Evolutionary conservation across 345 rosid genomes (phyloP).

Genomic region (Aquilaria malaccensis): DNA sequence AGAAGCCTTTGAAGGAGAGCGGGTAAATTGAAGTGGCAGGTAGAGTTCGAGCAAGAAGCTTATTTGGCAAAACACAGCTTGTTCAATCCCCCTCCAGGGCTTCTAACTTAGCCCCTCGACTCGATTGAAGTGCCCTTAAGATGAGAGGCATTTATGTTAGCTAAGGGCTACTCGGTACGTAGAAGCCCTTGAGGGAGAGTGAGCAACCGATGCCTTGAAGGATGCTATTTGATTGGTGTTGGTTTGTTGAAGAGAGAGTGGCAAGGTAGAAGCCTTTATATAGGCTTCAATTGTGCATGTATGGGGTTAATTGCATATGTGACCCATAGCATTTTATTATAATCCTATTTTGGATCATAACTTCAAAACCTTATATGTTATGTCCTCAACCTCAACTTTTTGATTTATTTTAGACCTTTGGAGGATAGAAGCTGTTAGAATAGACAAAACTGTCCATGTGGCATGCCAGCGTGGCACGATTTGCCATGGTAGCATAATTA

Average conservation of each 20-base stretch:
- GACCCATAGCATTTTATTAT: too few species aligned
- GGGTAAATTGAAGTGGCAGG: neutral
- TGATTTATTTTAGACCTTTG: too few species aligned
- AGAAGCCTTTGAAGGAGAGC: slow-evolving; percentile 32
- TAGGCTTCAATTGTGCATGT: slow-evolving; percentile 7
- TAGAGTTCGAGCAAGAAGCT: neutral
- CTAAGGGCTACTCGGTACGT: neutral
- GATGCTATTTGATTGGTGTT: neutral
- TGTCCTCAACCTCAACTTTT: too few species aligned
- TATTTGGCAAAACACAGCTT: slow-evolving; percentile 19
- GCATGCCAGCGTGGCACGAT: too few species aligned
- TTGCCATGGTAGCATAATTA: too few species aligned
- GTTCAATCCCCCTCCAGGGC: slow-evolving; percentile 37
- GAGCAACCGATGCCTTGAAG: slow-evolving; percentile 24
- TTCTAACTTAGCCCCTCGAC: slow-evolving; percentile 7
- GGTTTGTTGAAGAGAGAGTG: neutral
- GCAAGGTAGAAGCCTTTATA: slow-evolving; percentile 11
- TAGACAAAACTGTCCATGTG: too few species aligned
- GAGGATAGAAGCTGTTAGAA: too few species aligned
- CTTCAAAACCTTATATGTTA: too few species aligned
- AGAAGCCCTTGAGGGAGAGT: slow-evolving; percentile 36
- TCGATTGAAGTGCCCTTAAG: neutral
- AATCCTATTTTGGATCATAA: too few species aligned
- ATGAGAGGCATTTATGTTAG: too few species aligned
- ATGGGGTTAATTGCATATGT: too few species aligned